phyloP scores from a whole-genome alignment of 805 yeast species.

The Ogataea ramenticola region DNA sequence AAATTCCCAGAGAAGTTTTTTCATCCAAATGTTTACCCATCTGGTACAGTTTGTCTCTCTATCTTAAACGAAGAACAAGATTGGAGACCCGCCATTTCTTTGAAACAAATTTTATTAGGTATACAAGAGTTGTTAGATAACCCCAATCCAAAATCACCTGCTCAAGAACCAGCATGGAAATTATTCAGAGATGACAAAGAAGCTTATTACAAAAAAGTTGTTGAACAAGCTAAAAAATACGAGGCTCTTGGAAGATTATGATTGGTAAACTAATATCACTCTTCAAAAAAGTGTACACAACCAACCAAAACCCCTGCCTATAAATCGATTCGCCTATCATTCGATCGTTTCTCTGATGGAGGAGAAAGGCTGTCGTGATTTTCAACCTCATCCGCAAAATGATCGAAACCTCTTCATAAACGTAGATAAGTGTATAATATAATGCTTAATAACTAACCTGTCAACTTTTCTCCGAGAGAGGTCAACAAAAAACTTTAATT shows the following conservation, averaged over 20 bases:
- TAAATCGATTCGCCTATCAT: too few species aligned
- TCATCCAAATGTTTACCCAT: constrained; percentile 97
- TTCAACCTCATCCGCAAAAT: too few species aligned
- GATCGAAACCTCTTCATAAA: too few species aligned
- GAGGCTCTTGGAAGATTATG: constrained; percentile 27
- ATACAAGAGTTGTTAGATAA: constrained; percentile 83
- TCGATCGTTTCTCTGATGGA: too few species aligned
- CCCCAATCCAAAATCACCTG: constrained; percentile 95
- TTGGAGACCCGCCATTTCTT: constrained; percentile 95
- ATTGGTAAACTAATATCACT: too few species aligned
- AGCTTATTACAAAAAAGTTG: constrained; percentile 68
- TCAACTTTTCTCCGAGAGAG: too few species aligned
- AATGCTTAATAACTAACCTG: too few species aligned
- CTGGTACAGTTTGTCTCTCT: constrained; percentile 92
- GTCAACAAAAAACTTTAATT: too few species aligned
- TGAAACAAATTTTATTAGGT: constrained; percentile 85
- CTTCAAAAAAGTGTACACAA: too few species aligned
- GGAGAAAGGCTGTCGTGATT: too few species aligned
- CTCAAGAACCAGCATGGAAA: constrained; percentile 95
- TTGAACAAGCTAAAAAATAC: constrained; percentile 73
- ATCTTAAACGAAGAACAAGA: constrained; percentile 92
- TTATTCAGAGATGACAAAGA: constrained; percentile 65
- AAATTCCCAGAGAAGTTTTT: constrained; percentile 84
- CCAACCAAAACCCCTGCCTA: too few species aligned
- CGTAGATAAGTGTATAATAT: too few species aligned